These are phyloP conservation scores for Podospora tetraspora DNA, from an alignment of 495 filamentous ascomycete genomes.

Conservation along the genomic window DNA sequence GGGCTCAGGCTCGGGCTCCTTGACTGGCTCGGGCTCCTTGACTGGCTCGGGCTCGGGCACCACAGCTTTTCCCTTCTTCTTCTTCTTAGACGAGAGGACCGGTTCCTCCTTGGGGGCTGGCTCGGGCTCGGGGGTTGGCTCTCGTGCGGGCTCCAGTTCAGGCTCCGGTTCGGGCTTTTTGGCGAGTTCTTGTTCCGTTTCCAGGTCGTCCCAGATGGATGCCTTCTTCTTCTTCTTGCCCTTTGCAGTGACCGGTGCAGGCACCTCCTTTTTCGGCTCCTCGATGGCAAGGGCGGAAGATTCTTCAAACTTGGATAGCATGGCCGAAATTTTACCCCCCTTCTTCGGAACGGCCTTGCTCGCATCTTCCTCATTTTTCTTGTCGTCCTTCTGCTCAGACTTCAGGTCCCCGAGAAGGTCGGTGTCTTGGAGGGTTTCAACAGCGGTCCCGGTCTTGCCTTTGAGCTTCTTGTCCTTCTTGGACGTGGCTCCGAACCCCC, in stretches of 20 bases:
- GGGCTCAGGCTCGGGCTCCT: constrained; percentile 16
- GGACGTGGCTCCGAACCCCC: constrained; percentile 9
- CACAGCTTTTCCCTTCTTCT: constrained; percentile 20
- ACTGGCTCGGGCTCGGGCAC: constrained; percentile 12
- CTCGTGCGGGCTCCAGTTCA: constrained; percentile 14
- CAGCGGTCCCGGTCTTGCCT: constrained; percentile 13
- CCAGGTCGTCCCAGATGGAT: constrained; percentile 14
- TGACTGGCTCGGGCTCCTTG: constrained; percentile 13
- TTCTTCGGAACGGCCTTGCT: constrained; percentile 18
- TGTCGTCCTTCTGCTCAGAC: constrained; percentile 4
- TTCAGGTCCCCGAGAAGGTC: constrained; percentile 7
- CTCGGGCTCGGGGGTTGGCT: constrained; percentile 23
- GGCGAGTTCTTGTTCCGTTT: neutral
- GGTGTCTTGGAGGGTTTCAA: neutral
- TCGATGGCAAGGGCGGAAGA: neutral
- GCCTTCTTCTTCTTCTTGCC: constrained; percentile 33
- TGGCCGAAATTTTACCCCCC: constrained; percentile 19
- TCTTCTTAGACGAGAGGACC: constrained; percentile 5
- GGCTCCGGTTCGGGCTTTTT: constrained; percentile 19
- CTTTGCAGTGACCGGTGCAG: constrained; percentile 16
- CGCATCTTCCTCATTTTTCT: constrained; percentile 17
- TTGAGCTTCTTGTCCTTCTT: constrained; percentile 19
- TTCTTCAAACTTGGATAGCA: neutral
- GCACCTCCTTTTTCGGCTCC: constrained; percentile 10
- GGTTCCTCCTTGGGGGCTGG: neutral